Conservation (phyloP, 371 early-diverging fungal genomes). For the Chytridiales sp. region DNA sequence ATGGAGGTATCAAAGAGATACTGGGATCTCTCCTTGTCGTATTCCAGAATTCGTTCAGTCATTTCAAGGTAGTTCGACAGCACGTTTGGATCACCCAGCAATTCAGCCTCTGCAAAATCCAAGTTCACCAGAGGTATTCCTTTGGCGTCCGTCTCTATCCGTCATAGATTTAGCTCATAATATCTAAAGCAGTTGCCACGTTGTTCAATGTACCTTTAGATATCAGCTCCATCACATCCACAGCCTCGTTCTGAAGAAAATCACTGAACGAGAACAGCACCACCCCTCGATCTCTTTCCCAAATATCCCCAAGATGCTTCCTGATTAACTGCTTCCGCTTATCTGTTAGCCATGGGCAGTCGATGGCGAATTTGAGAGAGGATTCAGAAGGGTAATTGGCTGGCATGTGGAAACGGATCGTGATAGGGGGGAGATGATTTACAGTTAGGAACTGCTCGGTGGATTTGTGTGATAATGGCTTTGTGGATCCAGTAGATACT, state of each 20-base stretch:
- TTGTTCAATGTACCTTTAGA: not conserved
- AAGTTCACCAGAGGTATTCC: no score
- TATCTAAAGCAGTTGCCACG: no score
- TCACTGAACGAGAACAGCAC: slow-evolving; percentile 29
- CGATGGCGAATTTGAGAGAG: slow-evolving; percentile 21
- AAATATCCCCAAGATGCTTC: slow-evolving; percentile 5
- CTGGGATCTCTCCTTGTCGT: not conserved
- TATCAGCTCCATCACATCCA: slow-evolving; percentile 6
- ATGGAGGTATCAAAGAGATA: slow-evolving; percentile 25
- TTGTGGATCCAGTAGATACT: not conserved
- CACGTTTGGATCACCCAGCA: no score
- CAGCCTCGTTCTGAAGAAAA: slow-evolving; percentile 12
- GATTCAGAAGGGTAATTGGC: slow-evolving; percentile 31
- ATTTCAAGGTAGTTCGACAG: no score
- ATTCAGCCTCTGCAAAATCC: no score
- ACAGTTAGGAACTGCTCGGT: slow-evolving; percentile 1
- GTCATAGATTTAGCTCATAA: no score
- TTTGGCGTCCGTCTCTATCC: no score
- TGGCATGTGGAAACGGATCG: slow-evolving; percentile 35
- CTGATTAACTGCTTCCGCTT: not conserved
- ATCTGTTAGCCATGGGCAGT: slow-evolving; percentile 30
- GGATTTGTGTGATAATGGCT: not conserved
- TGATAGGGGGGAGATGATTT: slow-evolving; percentile 38
- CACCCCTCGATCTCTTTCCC: slow-evolving; percentile 18
- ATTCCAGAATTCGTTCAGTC: slow-evolving; percentile 14